Evolutionary conservation across 2,329 filamentous ascomycete genomes (phyloP).

Genomic region (Cyphellophora attinorum): DNA sequence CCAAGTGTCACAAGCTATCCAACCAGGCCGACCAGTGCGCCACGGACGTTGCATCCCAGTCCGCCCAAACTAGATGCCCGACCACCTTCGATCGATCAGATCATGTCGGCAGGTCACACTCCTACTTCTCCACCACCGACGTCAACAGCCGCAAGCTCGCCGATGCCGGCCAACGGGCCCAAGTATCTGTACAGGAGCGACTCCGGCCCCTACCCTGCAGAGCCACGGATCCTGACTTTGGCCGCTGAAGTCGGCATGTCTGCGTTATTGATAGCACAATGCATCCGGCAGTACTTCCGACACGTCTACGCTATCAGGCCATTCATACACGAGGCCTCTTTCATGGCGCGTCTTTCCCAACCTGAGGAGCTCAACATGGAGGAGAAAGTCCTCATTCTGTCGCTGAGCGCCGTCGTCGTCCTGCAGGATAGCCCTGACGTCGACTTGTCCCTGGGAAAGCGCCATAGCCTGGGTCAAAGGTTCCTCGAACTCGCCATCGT

Average conservation of each 20-base stretch:
- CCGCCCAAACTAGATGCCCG: slow-evolving; percentile 2
- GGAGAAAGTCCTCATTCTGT: slow-evolving; percentile 17
- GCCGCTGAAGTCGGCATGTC: slow-evolving; percentile 18
- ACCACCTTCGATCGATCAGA: slow-evolving; percentile 12
- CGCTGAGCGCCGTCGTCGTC: slow-evolving; percentile 17
- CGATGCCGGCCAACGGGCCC: slow-evolving; percentile 12
- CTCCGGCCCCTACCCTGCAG: slow-evolving; percentile 11
- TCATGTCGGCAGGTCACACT: slow-evolving; percentile 7
- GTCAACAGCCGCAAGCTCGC: slow-evolving; percentile 13
- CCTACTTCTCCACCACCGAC: slow-evolving; percentile 8
- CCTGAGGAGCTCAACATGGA: slow-evolving; percentile 13
- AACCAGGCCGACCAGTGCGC: slow-evolving; percentile 10
- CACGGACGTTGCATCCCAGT: slow-evolving; percentile 7
- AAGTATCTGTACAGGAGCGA: slow-evolving; percentile 17
- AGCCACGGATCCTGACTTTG: slow-evolving; percentile 12
- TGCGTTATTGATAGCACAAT: slow-evolving; percentile 17
- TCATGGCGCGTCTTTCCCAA: slow-evolving; percentile 12
- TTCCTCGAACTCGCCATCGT: slow-evolving; percentile 16
- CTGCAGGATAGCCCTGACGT: slow-evolving; percentile 17
- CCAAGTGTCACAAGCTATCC: too few relatives aligned
- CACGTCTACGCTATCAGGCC: slow-evolving; percentile 18
- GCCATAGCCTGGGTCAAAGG: slow-evolving; percentile 14
- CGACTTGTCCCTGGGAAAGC: slow-evolving; percentile 16
- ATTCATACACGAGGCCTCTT: slow-evolving; percentile 16
- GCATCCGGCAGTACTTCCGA: slow-evolving; percentile 17